Conservation (phyloP, 2,329 filamentous ascomycete species). For the Pseudogymnoascus sp. region DNA sequence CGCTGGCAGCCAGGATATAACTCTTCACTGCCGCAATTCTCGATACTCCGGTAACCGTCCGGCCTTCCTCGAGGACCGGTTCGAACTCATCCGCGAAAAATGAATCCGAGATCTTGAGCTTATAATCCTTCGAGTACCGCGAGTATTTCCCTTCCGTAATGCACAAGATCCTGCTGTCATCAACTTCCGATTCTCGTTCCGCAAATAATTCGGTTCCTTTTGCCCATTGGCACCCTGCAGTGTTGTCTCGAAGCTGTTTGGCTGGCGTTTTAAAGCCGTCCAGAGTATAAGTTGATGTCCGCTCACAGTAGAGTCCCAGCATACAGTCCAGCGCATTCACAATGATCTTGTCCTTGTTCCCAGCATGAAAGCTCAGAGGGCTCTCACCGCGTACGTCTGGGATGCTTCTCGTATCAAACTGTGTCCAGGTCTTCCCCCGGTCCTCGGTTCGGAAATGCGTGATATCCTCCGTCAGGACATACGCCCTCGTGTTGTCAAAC, state of each 20-base stretch:
- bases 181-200: slow-evolving; percentile 54
- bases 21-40: slow-evolving; percentile 79
- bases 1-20: slow-evolving; percentile 75
- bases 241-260: slow-evolving; percentile 57
- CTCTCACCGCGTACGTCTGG: slow-evolving; percentile 39
- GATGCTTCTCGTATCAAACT: slow-evolving; percentile 56
- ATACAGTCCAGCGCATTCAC: slow-evolving; percentile 69
- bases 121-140: slow-evolving; percentile 62
- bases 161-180: slow-evolving; percentile 69
- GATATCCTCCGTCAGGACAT: slow-evolving; percentile 60
- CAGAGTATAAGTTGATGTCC: slow-evolving; percentile 63
- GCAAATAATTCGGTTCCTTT: slow-evolving; percentile 67
- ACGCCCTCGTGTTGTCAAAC: slow-evolving; percentile 69
- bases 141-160: slow-evolving; percentile 68
- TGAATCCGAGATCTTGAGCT: slow-evolving; percentile 71
- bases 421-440: slow-evolving; percentile 70
- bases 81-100: slow-evolving; percentile 71
- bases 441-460: slow-evolving; percentile 80
- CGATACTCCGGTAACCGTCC: slow-evolving; percentile 69
- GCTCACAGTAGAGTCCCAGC: slow-evolving; percentile 50
- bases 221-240: slow-evolving; percentile 80
- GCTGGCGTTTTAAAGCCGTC: slow-evolving; percentile 70
- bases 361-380: slow-evolving; percentile 72
- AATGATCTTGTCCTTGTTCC: slow-evolving; percentile 75
- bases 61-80: slow-evolving; percentile 64